Evolutionary conservation across 2,329 filamentous ascomycete genomes (phyloP).

Genomic region (Colletotrichum magnum): DNA sequence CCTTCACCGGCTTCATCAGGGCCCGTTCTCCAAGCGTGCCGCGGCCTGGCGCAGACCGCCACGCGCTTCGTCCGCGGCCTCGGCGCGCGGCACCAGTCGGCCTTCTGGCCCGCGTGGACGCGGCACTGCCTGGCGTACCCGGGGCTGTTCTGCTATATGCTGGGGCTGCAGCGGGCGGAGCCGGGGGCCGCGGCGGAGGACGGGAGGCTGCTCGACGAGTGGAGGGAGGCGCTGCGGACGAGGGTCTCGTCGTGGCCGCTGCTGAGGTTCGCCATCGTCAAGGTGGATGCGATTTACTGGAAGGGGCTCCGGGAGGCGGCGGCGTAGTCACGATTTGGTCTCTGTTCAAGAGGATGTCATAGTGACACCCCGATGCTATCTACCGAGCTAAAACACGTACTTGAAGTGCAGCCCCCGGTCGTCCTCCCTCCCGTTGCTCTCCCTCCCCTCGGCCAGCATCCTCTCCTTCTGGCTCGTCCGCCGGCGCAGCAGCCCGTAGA

Average conservation of each 20-base stretch:
- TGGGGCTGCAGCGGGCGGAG: conserved; percentile 37
- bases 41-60: conserved; percentile 38
- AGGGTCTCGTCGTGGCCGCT: conserved; percentile 43
- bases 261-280: conserved; percentile 43
- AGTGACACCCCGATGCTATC: not conserved
- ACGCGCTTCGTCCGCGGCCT: conserved; percentile 41
- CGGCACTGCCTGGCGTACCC: conserved; percentile 42
- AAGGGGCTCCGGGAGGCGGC: conserved; percentile 23
- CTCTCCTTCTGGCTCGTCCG: not conserved
- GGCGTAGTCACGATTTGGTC: not conserved
- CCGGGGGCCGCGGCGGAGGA: conserved; percentile 30
- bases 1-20: conserved; percentile 1
- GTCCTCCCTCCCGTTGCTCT: conserved; percentile 15
- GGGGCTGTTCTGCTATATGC: conserved; percentile 42
- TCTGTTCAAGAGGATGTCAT: not conserved
- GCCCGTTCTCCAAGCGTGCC: conserved; percentile 39
- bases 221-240: conserved; percentile 42
- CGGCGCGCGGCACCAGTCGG: conserved; percentile 39
- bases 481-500: not conserved
- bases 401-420: conserved; percentile 13
- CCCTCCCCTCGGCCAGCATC: not conserved
- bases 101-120: conserved; percentile 43
- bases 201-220: conserved; percentile 37
- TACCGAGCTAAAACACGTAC: conserved; percentile 16
- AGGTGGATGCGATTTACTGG: conserved; percentile 45